These are phyloP conservation scores for Lachancea fermentati DNA, from an alignment of 805 yeast species.

Conservation along the genomic window DNA sequence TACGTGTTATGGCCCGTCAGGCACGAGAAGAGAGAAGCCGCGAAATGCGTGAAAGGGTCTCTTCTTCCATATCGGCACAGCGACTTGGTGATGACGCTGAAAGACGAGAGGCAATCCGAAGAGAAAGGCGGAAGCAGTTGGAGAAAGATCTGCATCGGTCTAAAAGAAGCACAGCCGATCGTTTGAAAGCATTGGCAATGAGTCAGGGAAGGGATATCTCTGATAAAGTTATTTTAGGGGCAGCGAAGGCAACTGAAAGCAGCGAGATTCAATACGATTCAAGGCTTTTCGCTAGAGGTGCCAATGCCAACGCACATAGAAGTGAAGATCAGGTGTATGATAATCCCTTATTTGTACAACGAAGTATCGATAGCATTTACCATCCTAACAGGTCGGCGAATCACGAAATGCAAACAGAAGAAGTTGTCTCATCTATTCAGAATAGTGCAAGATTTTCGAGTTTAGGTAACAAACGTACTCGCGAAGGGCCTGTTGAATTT, in stretches of 20 bases:
- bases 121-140: constrained; percentile 41
- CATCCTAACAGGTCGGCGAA: constrained; percentile 31
- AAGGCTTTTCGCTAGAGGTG: constrained; percentile 46
- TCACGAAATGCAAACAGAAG: constrained; percentile 13
- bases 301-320: constrained; percentile 30
- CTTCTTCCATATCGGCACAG: constrained; percentile 6
- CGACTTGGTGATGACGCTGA: constrained; percentile 16
- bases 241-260: constrained; percentile 36
- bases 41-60: constrained; percentile 5
- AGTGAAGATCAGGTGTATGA: constrained; percentile 51
- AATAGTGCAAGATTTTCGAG: constrained; percentile 12
- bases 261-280: constrained; percentile 52
- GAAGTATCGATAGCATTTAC: constrained; percentile 46
- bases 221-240: constrained; percentile 49
- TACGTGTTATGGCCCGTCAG: constrained; percentile 44
- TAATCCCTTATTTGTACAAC: constrained; percentile 51
- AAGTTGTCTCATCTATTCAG: constrained; percentile 8
- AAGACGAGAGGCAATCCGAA: constrained; percentile 37
- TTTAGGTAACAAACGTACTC: constrained; percentile 14
- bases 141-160: constrained; percentile 42
- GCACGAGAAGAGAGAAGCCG: constrained; percentile 37
- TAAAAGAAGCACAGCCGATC: constrained; percentile 41
- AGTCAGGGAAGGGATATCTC: constrained; percentile 48
- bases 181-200: constrained; percentile 38
- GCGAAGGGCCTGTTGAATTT: constrained; percentile 43